Evolutionary conservation across 495 filamentous ascomycete genomes (phyloP), one percentile per base, ranked within the genome.

Genomic region (Hypoxylon cercidicola): DNA sequence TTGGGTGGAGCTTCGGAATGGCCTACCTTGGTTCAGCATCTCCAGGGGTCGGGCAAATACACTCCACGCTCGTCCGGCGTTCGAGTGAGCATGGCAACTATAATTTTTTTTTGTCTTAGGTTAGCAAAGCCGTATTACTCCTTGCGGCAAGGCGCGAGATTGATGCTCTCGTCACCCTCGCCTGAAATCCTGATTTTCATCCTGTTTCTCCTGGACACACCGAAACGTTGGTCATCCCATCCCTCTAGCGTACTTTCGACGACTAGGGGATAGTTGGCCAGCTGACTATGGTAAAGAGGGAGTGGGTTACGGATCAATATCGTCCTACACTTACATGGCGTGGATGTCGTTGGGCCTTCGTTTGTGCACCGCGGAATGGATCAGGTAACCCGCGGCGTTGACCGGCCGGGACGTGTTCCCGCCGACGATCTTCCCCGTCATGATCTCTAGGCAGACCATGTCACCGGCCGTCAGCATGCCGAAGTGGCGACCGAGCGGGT

Each of bases 331-430:
- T 62, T 63, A 68, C 65, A 68, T 60, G 47, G 65, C 65, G 23
- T 68, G 65, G 44, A 64, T 60, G 53, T 72, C 45, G 56, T 85
- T 77, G 9, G 81, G 83, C 11, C 83, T 69, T 8, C 81, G 81
- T 66, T 80, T 81, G 69, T 87, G 85, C 20, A 87, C 81, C 37
- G 81, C 80, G 16, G 76, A 77, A 69, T 87, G 89, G 68, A 92
- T 92, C 58, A 86, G 78, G 69, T 89, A 91, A 2, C 87, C 89
- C 4, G 89, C 88, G 19, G 86, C 84, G 72, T 91, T 92, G 62
- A 85, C 78, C 15, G 78, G 70, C 20, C 71, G 72, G 6, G 71
- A 75, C 35, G 65, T 73, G 46, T 68, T 72, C 18, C 79, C 78
- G 4, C 86, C 87, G 15, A 82, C 85, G 41, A 87, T 77, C 28